phyloP scores from a whole-genome alignment of 805 yeast species.

The Teunomyces stri region DNA sequence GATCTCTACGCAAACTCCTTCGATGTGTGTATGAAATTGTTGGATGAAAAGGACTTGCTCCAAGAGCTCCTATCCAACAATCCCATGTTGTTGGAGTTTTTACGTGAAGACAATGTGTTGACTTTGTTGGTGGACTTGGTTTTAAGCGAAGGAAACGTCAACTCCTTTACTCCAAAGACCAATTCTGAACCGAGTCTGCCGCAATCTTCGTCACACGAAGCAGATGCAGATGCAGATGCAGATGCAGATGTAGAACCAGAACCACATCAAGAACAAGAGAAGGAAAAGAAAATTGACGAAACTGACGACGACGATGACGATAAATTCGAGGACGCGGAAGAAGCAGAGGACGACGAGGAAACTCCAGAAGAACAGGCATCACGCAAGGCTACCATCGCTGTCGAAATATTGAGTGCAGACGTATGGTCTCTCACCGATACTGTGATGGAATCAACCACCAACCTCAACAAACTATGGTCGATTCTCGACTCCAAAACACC shows the following conservation, averaged over 20 bases:
- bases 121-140: constrained; percentile 38
- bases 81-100: constrained; percentile 40
- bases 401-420: constrained; percentile 87
- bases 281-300: constrained; percentile 21
- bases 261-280: constrained; percentile 15
- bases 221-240: not conserved
- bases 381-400: constrained; percentile 52
- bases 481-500: constrained; percentile 68
- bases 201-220: not conserved
- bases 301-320: constrained; percentile 12
- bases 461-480: constrained; percentile 75
- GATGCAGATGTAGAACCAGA: not conserved
- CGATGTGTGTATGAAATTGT: constrained; percentile 30
- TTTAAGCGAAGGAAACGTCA: constrained; percentile 26
- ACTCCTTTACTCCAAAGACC: not conserved
- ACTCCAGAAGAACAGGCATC: constrained; percentile 32
- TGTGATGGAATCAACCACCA: constrained; percentile 68
- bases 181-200: constrained; percentile 1
- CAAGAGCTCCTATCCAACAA: constrained; percentile 44
- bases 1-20: constrained; percentile 15
- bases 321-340: constrained; percentile 11
- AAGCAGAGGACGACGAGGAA: constrained; percentile 22
- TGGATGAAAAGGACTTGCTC: constrained; percentile 43
- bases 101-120: constrained; percentile 37
- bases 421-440: constrained; percentile 93